Conservation (phyloP, 257 asterid genomes). For the Orobanche coerulescens region DNA sequence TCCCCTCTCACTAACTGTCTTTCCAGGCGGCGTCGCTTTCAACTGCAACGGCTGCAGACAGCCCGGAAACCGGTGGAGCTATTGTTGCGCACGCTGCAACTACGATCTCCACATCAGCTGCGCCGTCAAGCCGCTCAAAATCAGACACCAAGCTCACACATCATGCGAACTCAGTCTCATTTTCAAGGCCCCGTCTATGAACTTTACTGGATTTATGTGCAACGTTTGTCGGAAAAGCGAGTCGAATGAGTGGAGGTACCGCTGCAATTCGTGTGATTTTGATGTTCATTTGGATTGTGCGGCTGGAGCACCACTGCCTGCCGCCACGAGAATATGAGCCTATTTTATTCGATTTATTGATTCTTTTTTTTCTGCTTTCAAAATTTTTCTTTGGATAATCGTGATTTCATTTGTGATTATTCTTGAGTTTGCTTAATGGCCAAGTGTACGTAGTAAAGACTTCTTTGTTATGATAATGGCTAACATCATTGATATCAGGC, state of each 20-base stretch:
- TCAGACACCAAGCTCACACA: slow-evolving; percentile 33
- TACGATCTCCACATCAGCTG: slow-evolving; percentile 56
- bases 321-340: no score
- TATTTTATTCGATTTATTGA: no score
- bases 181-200: slow-evolving; percentile 37
- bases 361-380: no score
- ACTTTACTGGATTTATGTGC: slow-evolving; percentile 44
- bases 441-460: no score
- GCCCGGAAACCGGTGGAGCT: slow-evolving; percentile 48
- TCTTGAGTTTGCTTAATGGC: no score
- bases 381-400: no score
- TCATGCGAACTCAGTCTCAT: slow-evolving; percentile 44
- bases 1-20: slow-evolving; percentile 41
- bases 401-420: no score
- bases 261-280: slow-evolving; percentile 45
- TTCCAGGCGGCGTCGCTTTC: slow-evolving; percentile 37
- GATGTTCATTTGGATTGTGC: slow-evolving; percentile 54
- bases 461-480: no score
- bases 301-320: no score
- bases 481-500: no score
- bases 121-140: slow-evolving; percentile 39
- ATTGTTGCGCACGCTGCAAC: slow-evolving; percentile 46
- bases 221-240: slow-evolving; percentile 42
- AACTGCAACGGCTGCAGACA: slow-evolving; percentile 55
- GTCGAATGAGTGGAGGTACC: slow-evolving; percentile 55